Evolutionary conservation across 768 basidiomycete species (phyloP).

Genomic region (Suillus tomentosus): DNA sequence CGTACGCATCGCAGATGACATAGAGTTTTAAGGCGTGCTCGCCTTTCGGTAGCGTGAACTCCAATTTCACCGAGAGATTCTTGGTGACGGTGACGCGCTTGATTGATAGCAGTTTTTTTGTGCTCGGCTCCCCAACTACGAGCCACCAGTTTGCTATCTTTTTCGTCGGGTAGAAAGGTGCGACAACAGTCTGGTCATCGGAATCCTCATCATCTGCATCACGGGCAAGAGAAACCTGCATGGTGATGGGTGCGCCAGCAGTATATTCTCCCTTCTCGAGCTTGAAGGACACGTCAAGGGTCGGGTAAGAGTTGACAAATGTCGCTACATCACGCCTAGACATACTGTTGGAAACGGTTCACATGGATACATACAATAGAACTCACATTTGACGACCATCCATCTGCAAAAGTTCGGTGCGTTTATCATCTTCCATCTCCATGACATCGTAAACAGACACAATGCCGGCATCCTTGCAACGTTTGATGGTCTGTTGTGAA

Average conservation of each 20-base stretch:
- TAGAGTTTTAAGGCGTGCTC: slow-evolving; percentile 81
- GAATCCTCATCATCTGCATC: slow-evolving; percentile 80
- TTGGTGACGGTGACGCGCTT: slow-evolving; percentile 84
- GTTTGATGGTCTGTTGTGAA: slow-evolving; percentile 62
- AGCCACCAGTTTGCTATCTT: slow-evolving; percentile 99
- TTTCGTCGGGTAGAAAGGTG: slow-evolving; percentile 87
- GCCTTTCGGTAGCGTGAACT: slow-evolving; percentile 87
- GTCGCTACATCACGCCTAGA: slow-evolving; percentile 89
- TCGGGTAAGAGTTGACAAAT: slow-evolving; percentile 96
- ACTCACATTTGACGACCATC: slow-evolving; percentile 82
- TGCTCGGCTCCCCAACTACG: slow-evolving; percentile 82
- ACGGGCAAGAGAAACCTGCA: slow-evolving; percentile 77
- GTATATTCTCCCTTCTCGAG: slow-evolving; percentile 88
- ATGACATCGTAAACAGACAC: slow-evolving; percentile 96
- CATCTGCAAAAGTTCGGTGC: slow-evolving; percentile 84
- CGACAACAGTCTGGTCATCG: slow-evolving; percentile 83
- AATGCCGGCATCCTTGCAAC: slow-evolving; percentile 80
- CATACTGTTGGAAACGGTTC: slow-evolving; percentile 5
- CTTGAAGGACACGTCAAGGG: slow-evolving; percentile 87
- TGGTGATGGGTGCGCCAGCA: slow-evolving; percentile 78
- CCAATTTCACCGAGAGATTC: slow-evolving; percentile 79
- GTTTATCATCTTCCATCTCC: slow-evolving; percentile 95
- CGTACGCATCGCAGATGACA: slow-evolving; percentile 91
- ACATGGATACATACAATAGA: neutral
- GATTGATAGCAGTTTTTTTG: slow-evolving; percentile 79